These are phyloP conservation scores for Malassezia arunalokei DNA, from an alignment of 1,284 basidiomycete genomes.

Conservation along the genomic window DNA sequence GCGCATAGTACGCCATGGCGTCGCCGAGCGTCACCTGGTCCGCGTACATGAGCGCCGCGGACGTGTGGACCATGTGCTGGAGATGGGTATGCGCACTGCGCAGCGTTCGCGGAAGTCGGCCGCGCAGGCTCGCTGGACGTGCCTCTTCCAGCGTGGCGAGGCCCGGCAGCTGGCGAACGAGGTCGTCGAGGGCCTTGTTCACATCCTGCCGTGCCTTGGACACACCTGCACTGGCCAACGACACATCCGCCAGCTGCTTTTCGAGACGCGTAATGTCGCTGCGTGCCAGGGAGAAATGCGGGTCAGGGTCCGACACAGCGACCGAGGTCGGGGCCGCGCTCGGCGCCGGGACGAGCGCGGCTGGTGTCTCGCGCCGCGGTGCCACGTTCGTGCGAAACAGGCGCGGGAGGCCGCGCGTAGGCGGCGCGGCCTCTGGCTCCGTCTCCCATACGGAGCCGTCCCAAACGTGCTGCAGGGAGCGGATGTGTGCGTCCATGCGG, in stretches of 20 bases:
- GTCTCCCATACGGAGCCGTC: constrained; percentile 1
- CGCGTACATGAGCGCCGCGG: background rate
- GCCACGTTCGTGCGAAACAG: background rate
- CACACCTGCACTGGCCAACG: background rate
- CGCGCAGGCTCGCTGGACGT: background rate
- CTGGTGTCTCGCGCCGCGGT: background rate
- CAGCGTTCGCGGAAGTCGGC: constrained; percentile 6
- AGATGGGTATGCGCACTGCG: constrained; percentile 2
- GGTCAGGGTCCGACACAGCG: constrained; percentile 5
- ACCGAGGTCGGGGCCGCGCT: background rate
- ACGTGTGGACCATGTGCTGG: background rate
- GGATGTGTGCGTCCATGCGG: background rate
- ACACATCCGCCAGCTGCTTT: constrained; percentile 8
- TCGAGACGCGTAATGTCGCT: constrained; percentile 11
- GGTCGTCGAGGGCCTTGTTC: constrained; percentile 5
- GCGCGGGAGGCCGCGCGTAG: background rate
- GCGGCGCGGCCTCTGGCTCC: background rate
- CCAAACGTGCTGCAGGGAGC: constrained; percentile 6
- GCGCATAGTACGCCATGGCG: constrained; percentile 32
- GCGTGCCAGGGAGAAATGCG: constrained; percentile 1
- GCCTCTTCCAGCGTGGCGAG: constrained; percentile 14
- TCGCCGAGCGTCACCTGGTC: constrained; percentile 23
- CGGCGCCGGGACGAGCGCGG: constrained; percentile 1
- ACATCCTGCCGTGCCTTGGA: constrained; percentile 5
- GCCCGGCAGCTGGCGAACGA: constrained; percentile 7